phyloP scores from a whole-genome alignment of 2,329 filamentous ascomycete genomes.

The Rhynchosporium graminicola region DNA sequence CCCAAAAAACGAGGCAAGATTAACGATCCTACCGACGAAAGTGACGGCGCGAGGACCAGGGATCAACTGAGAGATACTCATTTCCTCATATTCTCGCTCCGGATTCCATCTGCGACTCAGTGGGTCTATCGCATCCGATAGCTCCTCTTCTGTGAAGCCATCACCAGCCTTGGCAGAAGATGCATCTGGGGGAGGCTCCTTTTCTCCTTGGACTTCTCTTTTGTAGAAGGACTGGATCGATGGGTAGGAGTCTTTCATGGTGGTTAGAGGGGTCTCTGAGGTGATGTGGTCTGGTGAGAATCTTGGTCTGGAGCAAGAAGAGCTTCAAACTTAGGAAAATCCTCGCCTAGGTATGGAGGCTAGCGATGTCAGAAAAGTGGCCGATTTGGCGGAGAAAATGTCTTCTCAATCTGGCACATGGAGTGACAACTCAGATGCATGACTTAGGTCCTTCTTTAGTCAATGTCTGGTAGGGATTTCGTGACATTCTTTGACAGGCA shows the following conservation, averaged over 20 bases:
- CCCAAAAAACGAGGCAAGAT: slow-evolving; percentile 50
- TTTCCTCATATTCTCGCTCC: slow-evolving; percentile 48
- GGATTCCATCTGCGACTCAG: slow-evolving; percentile 46
- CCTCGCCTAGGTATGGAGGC: neutral
- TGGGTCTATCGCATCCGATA: slow-evolving; percentile 44
- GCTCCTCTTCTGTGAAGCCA: slow-evolving; percentile 54
- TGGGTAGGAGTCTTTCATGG: slow-evolving; percentile 31
- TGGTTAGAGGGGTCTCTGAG: neutral
- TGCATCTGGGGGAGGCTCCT: neutral
- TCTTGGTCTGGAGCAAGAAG: neutral
- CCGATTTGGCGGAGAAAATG: too few relatives aligned
- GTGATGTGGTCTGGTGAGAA: neutral
- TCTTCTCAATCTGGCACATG: too few relatives aligned
- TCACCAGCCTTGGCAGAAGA: slow-evolving; percentile 43
- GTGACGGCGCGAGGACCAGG: slow-evolving; percentile 52
- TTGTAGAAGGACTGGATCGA: slow-evolving; percentile 38
- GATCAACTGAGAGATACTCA: slow-evolving; percentile 49
- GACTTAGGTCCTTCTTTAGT: too few relatives aligned
- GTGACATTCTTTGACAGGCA: too few relatives aligned
- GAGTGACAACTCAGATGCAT: too few relatives aligned
- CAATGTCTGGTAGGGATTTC: too few relatives aligned
- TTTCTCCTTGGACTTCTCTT: slow-evolving; percentile 24
- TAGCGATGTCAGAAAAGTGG: too few relatives aligned
- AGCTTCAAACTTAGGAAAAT: neutral
- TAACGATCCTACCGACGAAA: slow-evolving; percentile 57